Base-by-base conservation (phyloP, 1,139 yeast genomes). In the Geotrichum histeridarum region DNA sequence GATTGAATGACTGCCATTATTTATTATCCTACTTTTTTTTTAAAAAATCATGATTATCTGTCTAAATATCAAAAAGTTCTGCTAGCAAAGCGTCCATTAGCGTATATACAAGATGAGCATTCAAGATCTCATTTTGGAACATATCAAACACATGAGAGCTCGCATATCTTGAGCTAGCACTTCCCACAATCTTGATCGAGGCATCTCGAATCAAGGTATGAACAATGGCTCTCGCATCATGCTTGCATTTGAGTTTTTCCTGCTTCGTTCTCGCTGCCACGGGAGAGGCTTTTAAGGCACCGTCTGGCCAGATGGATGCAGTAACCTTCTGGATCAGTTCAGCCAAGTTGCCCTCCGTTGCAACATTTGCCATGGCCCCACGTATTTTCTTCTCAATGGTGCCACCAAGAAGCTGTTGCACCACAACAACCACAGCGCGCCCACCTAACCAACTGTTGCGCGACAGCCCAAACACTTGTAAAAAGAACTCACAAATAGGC, bases 361-460 rank as follows among this genome's bases (percentile, higher is more conserved):
- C 55, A 3, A 45, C 8, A 1, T 42, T 42, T 1, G 63, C 76
- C 67, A 76, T 76, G 61, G 71, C 70, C n/a, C 76, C 78, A 42
- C 82, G 72, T 8, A 84, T 77, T 59, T 84, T 84, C 64, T 81
- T 83, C 65, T 91, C 97, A 55, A 90, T 84, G 0, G 97, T 86
- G 2, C 95, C 88, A 0, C 97, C 97, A 53, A 91, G 77, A 1
- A 91, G 69, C 67, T 89, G 96, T 67, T 90, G 97, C 44, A 90
- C 73, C 2, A 91, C 81, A 2, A 89, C 83, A 42, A 90, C 77
- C 4, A 89, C 75, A 0, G 97, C 96, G 50, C 91, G 75, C 0
- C 96, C 97, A 30, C 42, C 15, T 96, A 96, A 89, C 56, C 68
- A 68, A 53, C 81, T 82, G 1, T 86, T 76, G 43, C 77, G 78